Evolutionary conservation across 768 basidiomycete species (phyloP), one percentile per base, ranked within the genome.

Genomic region (Pulveroboletus sp.): DNA sequence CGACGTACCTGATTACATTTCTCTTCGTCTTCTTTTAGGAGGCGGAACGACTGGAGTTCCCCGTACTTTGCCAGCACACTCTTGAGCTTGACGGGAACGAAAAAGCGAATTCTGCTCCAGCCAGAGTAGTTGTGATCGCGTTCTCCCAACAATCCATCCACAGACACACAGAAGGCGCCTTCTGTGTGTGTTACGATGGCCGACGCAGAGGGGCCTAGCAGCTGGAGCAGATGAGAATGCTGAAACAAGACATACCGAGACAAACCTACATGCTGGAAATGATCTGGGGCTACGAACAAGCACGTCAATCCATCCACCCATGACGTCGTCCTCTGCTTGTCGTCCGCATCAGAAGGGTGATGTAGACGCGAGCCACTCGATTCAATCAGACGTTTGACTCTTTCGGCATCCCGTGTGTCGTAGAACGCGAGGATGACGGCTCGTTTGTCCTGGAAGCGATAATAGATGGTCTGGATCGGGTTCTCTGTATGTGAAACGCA

Each of bases 401-500:
- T 71, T 34, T 69, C 69, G 3, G 82, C 77, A 41, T 82, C 69
- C 43, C 83, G 75, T 37, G 76, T 62, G 54, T 87, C 83, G 64
- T 75, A 79, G 54, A 86, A 85, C 7, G 81, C 77, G 51, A 85
- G 71, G 38, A 85, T 67, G 36, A 78, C 66, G 7, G 82, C 82
- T 32, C 78, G 70, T 10, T 72, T 70, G 41, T 71, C 69, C 43
- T 77, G 77, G 52, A 74, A 75, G 29, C 75, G 75, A 31, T 75
- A 73, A 53, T 78, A 79, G 42, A 85, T 74, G 9, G 80, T 81
- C 59, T 82, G 81, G 48, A 86, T 74, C 40, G 64, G 62, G 31
- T 62, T 61, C 16, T 53, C 46, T 6, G 57, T 11, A 16, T 64
- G 60, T 13, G 49, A 40, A 36, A 16, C 43, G 23, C 17, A 19